Conservation (phyloP, 78 protist genomes). For the Dictyostelium brefeldianum region DNA sequence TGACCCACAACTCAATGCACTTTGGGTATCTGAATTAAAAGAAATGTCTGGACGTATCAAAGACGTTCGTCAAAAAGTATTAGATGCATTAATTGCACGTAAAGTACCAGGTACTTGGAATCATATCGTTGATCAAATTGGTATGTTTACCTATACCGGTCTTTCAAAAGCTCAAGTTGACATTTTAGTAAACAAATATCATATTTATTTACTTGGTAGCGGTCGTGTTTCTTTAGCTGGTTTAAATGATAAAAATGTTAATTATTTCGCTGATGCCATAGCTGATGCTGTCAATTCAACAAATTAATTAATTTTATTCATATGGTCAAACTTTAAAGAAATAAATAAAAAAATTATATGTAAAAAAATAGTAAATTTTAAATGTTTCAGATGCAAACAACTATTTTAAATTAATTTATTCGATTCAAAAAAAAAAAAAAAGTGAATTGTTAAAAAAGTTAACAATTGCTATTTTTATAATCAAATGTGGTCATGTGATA, state of each 20-base stretch:
- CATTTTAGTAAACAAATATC: slow-evolving; percentile 64
- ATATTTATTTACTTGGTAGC: slow-evolving; percentile 88
- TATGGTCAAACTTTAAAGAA: not conserved
- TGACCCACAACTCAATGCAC: slow-evolving; percentile 63
- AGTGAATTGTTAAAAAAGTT: not conserved
- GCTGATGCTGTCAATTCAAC: slow-evolving; percentile 73
- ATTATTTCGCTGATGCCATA: slow-evolving; percentile 92
- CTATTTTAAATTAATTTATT: not conserved
- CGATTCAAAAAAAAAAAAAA: not conserved
- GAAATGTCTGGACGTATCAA: slow-evolving; percentile 90
- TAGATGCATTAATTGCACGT: slow-evolving; percentile 66
- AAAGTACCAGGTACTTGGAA: slow-evolving; percentile 93
- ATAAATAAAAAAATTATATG: not conserved
- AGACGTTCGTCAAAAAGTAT: slow-evolving; percentile 86
- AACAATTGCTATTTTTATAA: not conserved
- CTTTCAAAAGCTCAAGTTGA: slow-evolving; percentile 80
- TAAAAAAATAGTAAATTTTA: not conserved
- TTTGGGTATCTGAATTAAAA: slow-evolving; percentile 88
- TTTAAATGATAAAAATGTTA: slow-evolving; percentile 82
- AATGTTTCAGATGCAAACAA: too few species aligned
- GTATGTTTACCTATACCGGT: slow-evolving; percentile 99
- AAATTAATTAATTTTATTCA: not conserved
- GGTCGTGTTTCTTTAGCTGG: slow-evolving; percentile 99
- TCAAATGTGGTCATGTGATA: too few species aligned
- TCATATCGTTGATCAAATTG: slow-evolving; percentile 94